A percentile compares a stretch with the other conserved stretches of the same genome.
Evolutionary conservation across 1,284 basidiomycete genomes (phyloP).

Genomic region (Apiotrichum siamense): DNA sequence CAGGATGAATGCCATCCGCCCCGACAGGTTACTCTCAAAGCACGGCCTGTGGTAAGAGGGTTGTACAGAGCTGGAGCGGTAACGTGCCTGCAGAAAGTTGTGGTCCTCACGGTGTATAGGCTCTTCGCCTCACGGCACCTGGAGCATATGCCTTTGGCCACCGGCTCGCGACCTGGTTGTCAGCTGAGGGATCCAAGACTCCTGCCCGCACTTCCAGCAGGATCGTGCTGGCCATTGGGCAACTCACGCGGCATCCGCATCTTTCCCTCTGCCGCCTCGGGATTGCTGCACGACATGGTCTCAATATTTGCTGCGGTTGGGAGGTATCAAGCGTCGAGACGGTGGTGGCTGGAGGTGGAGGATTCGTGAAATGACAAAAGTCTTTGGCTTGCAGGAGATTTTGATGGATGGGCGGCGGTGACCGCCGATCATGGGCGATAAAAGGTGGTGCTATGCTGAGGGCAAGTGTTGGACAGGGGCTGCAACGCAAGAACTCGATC

Average conservation of each 20-base stretch:
- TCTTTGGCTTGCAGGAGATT: too few relatives aligned
- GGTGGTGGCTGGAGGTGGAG: neutral
- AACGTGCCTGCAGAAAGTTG: conserved; percentile 38
- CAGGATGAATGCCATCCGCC: conserved; percentile 24
- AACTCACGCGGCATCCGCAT: conserved; percentile 38
- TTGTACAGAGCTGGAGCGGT: too few relatives aligned
- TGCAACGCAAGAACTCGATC: neutral
- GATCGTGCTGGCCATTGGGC: neutral
- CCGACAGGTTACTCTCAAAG: conserved; percentile 24
- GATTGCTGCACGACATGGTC: conserved; percentile 33
- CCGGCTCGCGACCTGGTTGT: conserved; percentile 18
- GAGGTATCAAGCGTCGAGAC: too few relatives aligned
- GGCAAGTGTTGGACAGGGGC: too few relatives aligned
- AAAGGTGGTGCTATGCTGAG: too few relatives aligned
- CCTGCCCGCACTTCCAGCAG: neutral
- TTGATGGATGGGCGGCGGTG: too few relatives aligned
- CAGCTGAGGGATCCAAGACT: neutral
- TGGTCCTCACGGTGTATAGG: conserved; percentile 31
- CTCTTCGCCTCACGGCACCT: conserved; percentile 31
- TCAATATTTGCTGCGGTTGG: neutral
- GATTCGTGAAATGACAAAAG: neutral
- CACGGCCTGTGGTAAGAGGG: conserved; percentile 20
- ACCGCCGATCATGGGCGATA: too few relatives aligned
- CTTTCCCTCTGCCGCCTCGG: conserved; percentile 17
- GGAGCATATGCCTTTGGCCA: conserved; percentile 31